Conservation (phyloP, 306 rosid species). For the Rubus parviflorus region DNA sequence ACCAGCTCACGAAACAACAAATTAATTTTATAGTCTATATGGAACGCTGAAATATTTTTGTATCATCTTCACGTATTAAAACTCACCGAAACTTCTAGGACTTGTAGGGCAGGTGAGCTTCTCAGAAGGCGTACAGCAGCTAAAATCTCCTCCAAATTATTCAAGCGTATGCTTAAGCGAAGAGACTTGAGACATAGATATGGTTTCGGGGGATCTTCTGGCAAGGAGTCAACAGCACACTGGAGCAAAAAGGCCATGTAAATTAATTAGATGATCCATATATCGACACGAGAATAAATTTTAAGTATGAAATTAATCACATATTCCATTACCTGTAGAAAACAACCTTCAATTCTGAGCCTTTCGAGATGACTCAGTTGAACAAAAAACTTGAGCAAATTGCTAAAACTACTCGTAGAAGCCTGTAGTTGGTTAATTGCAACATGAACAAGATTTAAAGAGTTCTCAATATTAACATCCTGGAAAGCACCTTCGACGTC, state of each 20-base stretch:
- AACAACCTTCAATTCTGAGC: neutral
- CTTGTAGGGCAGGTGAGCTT: slow-evolving; percentile 54
- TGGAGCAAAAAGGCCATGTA: slow-evolving; percentile 25
- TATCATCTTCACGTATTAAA: neutral
- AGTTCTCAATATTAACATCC: neutral
- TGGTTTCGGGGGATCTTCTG: slow-evolving; percentile 37
- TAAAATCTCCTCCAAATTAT: too few species aligned
- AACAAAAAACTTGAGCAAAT: neutral
- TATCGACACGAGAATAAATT: neutral
- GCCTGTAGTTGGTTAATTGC: neutral
- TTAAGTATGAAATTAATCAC: neutral
- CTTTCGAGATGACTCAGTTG: neutral
- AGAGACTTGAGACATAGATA: slow-evolving; percentile 43
- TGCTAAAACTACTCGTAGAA: neutral
- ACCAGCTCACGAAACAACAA: neutral
- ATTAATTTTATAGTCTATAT: too few species aligned
- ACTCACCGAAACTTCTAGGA: slow-evolving; percentile 28
- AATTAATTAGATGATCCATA: neutral
- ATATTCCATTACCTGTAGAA: neutral
- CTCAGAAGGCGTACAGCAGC: slow-evolving; percentile 51
- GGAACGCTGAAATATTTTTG: too few species aligned
- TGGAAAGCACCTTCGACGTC: neutral
- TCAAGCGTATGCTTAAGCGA: slow-evolving; percentile 45
- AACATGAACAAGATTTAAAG: neutral
- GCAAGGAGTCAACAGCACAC: slow-evolving; percentile 48